These are phyloP conservation scores for Calonectria fujianensis DNA, from an alignment of 2,329 filamentous ascomycete species.

Conservation along the genomic window DNA sequence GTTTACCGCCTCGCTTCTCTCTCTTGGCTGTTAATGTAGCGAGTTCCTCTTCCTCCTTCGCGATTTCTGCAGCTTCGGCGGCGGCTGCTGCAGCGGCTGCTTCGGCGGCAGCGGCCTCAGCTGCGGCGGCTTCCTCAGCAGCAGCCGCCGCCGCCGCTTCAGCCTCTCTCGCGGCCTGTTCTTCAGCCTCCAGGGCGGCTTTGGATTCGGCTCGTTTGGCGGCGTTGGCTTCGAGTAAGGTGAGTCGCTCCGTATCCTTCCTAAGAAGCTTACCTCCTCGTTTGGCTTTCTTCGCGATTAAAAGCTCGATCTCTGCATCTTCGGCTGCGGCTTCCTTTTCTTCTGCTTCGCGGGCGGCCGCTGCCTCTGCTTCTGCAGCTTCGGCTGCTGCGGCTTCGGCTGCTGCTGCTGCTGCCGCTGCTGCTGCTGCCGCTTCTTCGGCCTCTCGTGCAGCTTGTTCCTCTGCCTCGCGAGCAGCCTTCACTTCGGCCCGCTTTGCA, in stretches of 20 bases:
- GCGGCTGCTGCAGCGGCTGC: slow-evolving; percentile 55
- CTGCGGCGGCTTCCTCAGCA: slow-evolving; percentile 45
- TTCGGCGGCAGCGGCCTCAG: slow-evolving; percentile 21
- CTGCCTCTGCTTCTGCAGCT: slow-evolving; percentile 41
- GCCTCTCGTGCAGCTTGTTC: slow-evolving; percentile 47
- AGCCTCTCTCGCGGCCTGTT: slow-evolving; percentile 42
- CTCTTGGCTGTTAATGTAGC: slow-evolving; percentile 49
- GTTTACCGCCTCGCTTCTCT: slow-evolving; percentile 50
- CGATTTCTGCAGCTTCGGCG: slow-evolving; percentile 55
- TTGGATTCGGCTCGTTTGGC: slow-evolving; percentile 53
- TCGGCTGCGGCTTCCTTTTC: slow-evolving; percentile 51
- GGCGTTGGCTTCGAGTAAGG: slow-evolving; percentile 49
- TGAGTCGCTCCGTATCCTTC: slow-evolving; percentile 48
- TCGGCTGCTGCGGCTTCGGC: slow-evolving; percentile 45
- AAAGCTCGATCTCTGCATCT: slow-evolving; percentile 59
- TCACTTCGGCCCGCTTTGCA: slow-evolving; percentile 42
- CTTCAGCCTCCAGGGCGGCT: slow-evolving; percentile 54
- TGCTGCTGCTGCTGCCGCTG: slow-evolving; percentile 52
- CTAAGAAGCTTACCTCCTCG: slow-evolving; percentile 49
- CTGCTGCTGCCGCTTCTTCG: slow-evolving; percentile 46
- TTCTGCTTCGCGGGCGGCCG: slow-evolving; percentile 41
- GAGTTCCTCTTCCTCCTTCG: slow-evolving; percentile 54
- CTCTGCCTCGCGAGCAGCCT: slow-evolving; percentile 45
- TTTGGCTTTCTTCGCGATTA: slow-evolving; percentile 64
- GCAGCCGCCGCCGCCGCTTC: slow-evolving; percentile 38